Percentiles rank a stretch among this genome's conserved stretches.
phyloP scores from a whole-genome alignment of 1,139 yeast species.

The Saccharomycopsis hybrid region DNA sequence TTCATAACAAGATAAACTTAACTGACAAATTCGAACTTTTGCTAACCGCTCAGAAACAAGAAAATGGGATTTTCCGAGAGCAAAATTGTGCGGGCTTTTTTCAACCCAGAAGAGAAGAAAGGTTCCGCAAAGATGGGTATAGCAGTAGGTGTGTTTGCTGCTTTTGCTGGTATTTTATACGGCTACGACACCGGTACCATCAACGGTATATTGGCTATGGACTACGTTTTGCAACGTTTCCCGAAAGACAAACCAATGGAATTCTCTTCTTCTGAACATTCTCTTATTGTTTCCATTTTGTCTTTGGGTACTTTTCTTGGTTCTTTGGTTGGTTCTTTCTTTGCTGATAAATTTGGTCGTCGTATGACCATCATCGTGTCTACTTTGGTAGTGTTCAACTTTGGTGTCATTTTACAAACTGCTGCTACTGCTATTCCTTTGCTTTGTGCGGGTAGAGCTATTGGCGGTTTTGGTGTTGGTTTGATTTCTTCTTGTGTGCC shows the following conservation, averaged over 20 bases:
- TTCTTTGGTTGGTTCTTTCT: conserved; percentile 49
- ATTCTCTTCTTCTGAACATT: conserved; percentile 53
- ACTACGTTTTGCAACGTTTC: conserved; percentile 38
- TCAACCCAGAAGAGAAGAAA: conserved; percentile 28
- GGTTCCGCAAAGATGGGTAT: conserved; percentile 30
- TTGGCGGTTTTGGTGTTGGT: conserved; percentile 68
- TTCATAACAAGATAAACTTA: no score
- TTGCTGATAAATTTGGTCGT: conserved; percentile 56
- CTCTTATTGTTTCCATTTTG: conserved; percentile 49
- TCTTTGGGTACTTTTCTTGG: conserved; percentile 56
- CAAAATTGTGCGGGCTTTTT: conserved; percentile 23
- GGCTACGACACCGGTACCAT: conserved; percentile 61
- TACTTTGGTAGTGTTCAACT: conserved; percentile 46
- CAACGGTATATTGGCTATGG: conserved; percentile 52
- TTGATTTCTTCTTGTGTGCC: conserved; percentile 60
- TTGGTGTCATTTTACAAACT: conserved; percentile 58
- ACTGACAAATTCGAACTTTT: no score
- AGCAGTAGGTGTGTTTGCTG: conserved; percentile 35
- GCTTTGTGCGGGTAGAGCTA: conserved; percentile 51
- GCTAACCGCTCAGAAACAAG: no score
- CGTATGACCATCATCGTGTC: conserved; percentile 48
- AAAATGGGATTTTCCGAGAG: conserved; percentile 20
- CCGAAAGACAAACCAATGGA: conserved; percentile 30
- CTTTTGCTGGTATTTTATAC: conserved; percentile 50
- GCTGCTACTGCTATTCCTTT: conserved; percentile 45